Percentiles rank a stretch among this genome's conserved stretches.
phyloP scores from a whole-genome alignment of 2,329 filamentous ascomycete genomes.

The Ustulina deusta region DNA sequence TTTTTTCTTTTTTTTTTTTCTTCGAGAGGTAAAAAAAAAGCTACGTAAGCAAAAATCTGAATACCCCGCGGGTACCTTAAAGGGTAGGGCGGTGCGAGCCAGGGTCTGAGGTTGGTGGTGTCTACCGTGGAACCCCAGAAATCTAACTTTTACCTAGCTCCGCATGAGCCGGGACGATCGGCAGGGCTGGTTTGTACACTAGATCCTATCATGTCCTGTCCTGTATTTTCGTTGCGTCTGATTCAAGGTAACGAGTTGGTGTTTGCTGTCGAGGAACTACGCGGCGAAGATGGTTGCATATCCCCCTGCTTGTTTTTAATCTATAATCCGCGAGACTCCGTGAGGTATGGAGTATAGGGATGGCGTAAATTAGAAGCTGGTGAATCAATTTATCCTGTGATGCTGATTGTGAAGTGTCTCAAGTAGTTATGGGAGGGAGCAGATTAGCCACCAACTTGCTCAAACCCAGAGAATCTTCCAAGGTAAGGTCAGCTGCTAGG shows the following conservation, averaged over 20 bases:
- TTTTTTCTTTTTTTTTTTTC: no score
- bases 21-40: not conserved
- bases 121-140: conserved; percentile 16
- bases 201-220: not conserved
- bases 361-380: not conserved
- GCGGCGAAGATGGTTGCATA: not conserved
- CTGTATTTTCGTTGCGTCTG: not conserved
- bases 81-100: not conserved
- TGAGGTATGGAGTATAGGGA: not conserved
- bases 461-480: not conserved
- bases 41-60: conserved; percentile 1
- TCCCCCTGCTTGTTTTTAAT: not conserved
- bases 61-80: conserved; percentile 2
- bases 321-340: not conserved
- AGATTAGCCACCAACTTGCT: no score
- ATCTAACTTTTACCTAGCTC: conserved; percentile 12
- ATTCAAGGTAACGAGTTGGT: not conserved
- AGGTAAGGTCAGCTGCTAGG: not conserved
- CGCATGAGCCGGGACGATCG: conserved; percentile 28
- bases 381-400: not conserved
- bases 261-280: not conserved
- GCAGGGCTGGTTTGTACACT: conserved; percentile 9
- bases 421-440: not conserved
- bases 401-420: not conserved
- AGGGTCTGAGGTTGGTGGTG: not conserved